Percentiles rank a stretch among this genome's conserved stretches.
These are phyloP conservation scores for Trichoderma koningii DNA, from an alignment of 2,329 filamentous ascomycete species.

Conservation along the genomic window DNA sequence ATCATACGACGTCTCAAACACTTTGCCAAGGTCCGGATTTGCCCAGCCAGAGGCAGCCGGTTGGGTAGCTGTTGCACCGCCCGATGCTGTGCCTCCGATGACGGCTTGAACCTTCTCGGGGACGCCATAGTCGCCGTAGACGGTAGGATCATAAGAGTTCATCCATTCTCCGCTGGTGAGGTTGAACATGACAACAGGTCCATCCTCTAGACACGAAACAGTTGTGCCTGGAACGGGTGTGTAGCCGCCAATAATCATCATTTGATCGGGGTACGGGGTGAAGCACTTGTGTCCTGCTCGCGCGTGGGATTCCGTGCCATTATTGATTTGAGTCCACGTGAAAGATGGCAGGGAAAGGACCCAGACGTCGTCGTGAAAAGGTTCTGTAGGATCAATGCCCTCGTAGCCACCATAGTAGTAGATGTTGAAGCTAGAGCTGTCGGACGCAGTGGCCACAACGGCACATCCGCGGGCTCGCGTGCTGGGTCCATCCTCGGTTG, in stretches of 20 bases:
- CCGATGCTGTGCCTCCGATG: slow-evolving; percentile 67
- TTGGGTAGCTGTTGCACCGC: slow-evolving; percentile 68
- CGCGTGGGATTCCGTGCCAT: slow-evolving; percentile 54
- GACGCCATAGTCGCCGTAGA: slow-evolving; percentile 67
- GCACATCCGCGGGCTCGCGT: slow-evolving; percentile 67
- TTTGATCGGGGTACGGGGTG: slow-evolving; percentile 74
- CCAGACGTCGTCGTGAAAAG: slow-evolving; percentile 71
- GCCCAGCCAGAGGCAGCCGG: slow-evolving; percentile 63
- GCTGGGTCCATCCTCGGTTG: slow-evolving; percentile 61
- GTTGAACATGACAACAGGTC: slow-evolving; percentile 69
- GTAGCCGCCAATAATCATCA: slow-evolving; percentile 75
- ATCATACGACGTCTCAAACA: slow-evolving; percentile 61
- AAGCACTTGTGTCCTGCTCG: slow-evolving; percentile 76
- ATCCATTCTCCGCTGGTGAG: slow-evolving; percentile 70
- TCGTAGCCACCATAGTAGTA: slow-evolving; percentile 82
- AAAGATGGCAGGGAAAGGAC: slow-evolving; percentile 79
- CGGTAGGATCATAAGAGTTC: slow-evolving; percentile 66
- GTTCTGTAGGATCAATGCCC: slow-evolving; percentile 45
- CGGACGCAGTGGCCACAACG: slow-evolving; percentile 69
- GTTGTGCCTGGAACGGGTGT: slow-evolving; percentile 36
- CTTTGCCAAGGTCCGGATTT: slow-evolving; percentile 46
- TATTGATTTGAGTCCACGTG: slow-evolving; percentile 65
- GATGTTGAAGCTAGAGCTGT: slow-evolving; percentile 75
- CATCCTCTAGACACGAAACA: slow-evolving; percentile 52
- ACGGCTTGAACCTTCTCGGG: slow-evolving; percentile 63